Evolutionary conservation across 2,329 filamentous ascomycete species (phyloP), one percentile per base, ranked within the genome.

Genomic region (Colletotrichum eleusines): DNA sequence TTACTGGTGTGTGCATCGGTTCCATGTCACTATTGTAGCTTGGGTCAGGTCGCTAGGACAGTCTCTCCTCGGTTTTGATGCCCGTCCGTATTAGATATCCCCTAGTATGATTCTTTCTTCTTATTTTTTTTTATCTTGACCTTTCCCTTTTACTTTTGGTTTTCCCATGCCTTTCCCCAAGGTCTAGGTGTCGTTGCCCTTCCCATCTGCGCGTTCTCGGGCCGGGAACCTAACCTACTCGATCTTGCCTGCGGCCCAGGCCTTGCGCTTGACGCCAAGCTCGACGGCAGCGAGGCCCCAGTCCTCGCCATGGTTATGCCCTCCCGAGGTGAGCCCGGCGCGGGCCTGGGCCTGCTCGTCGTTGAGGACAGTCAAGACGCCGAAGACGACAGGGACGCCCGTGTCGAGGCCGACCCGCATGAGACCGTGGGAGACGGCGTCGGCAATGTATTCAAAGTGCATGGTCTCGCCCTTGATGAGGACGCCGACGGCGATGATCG

Each of bases 401-500:
- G 90, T 91, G 80, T 99, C 95, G 66, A 98, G 86, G 81, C 97
- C 94, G 70, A 98, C 91, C 74, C 94, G 91, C 96, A 99, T 99
- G 72, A 99, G 87, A 8, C 94, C 96, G 73, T 97, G 94, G 69
- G 91, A 94, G 8, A 97, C 94, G 50, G 94, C 90, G 74, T 98
- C 96, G 51, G 95, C 89, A 77, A 99, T 99, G 84, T 99, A 98
- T 84, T 99, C 96, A 78, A 99, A 99, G 84, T 99, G 96, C 94
- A 98, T 98, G 8, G 96, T 98, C 83, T 97, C 93, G 80, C 96
- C 96, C 86, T 99, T 99, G 84, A 99, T 98, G 72, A 99, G 89
- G 67, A 97, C 95, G 66, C 96, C 96, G 75, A 99, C 93, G 63
- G 96, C 94, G 75, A 99, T 95, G 74, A 99, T 90, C 73, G 96